A percentile compares a stretch with the other conserved stretches of the same genome.
These are phyloP conservation scores for Fraxinus greggii DNA, from an alignment of 305 asterid genomes.

Conservation along the genomic window DNA sequence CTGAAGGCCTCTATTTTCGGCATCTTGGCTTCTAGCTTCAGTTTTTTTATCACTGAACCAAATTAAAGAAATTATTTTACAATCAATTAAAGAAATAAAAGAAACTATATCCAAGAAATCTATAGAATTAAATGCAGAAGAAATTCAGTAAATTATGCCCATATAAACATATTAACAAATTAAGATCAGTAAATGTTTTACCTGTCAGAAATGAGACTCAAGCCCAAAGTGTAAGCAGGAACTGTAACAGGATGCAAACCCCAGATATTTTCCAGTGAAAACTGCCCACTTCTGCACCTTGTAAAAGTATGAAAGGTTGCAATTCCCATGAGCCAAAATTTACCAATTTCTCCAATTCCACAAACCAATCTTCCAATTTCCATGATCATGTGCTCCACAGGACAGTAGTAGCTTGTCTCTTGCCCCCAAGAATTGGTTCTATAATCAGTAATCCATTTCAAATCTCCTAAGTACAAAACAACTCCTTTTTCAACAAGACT, in stretches of 20 bases:
- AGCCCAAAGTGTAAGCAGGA: conserved; percentile 59
- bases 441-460: conserved; percentile 77
- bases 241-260: conserved; percentile 71
- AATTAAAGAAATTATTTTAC: neutral
- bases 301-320: conserved; percentile 74
- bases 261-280: conserved; percentile 71
- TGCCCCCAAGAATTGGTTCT: conserved; percentile 36
- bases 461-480: conserved; percentile 76
- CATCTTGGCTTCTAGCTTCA: conserved; percentile 29
- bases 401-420: conserved; percentile 52
- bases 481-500: conserved; percentile 64
- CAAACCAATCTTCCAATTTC: conserved; percentile 68
- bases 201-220: conserved; percentile 69
- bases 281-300: conserved; percentile 66
- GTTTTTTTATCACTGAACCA: conserved; percentile 31
- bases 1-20: conserved; percentile 27
- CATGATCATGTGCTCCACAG: conserved; percentile 84
- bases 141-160: neutral
- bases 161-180: neutral
- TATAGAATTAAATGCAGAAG: neutral
- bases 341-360: conserved; percentile 56
- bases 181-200: conserved; percentile 10
- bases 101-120: neutral
- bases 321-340: conserved; percentile 76
- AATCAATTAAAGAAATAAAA: neutral